Base-by-base conservation (phyloP, 2,329 filamentous ascomycete genomes). In the Blastomyces parvus region DNA sequence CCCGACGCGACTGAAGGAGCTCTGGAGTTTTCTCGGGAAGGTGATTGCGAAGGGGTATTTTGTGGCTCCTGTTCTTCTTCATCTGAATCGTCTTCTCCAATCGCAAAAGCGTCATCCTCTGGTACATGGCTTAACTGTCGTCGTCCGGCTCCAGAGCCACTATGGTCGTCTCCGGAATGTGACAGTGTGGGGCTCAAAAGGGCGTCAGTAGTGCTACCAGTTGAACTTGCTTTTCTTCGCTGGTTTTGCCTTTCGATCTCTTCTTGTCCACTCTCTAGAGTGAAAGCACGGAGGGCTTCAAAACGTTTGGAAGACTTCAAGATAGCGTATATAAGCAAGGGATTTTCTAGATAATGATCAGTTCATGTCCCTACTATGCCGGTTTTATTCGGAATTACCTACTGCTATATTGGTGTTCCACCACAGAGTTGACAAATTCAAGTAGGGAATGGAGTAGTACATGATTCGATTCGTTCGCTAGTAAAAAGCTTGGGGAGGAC, bases 391-490 rank as follows among this genome's bases (percentile, higher is more conserved):
- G 27, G 38, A 30, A 44, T 11, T 19, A 75, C 86, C 76, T 78
- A 91, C 89, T 85, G 59, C 81, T 82, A 71, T 90, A 94, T 71
- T 96, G 88, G 73, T 97, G 90, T 76, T 97, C 94, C 46, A 97
- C 80, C 53, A 96, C 88, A 1, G 90, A 86, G 72, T 94, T 96
- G 71, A 97, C 86, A 0, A 91, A 92, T 72, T 97, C 91, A 11
- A 99, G 81, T 33, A 97, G 77, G 0, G 91, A 92, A 59, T 86
- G 84, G 7, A 99, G 80, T 4, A 97, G 83, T 40, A 81, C 79
- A 72, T 97, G 90, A 68, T 99, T 99, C 46, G 85, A 89, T 64
- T 99, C 94, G 69, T 96, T 97, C 8, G 90, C 91, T 22, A 97
- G 80, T 11, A 99, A 79, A 73, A 97, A 99, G 40, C 89, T 91